Evolutionary conservation across 176 grass and related monocot genomes (phyloP), one percentile per base, ranked within the genome.

Genomic region (Bonia amplexicaulis): DNA sequence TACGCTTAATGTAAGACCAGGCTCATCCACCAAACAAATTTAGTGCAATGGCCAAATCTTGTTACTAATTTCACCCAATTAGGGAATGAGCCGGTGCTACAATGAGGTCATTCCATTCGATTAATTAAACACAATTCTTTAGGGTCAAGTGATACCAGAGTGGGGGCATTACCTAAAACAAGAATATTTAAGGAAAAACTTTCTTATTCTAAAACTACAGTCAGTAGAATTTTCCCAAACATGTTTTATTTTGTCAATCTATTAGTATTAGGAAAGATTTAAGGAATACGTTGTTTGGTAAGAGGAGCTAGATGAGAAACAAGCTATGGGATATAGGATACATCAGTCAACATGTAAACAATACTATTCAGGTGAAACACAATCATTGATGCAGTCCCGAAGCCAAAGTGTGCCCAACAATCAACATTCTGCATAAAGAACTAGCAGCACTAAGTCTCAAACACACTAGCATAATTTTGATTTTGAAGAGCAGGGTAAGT

Each of bases 401-500:
- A 62, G 51, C 12, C 19, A 80, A 39, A 67, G 13, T 9, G 49
- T 80, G 45, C 6, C 61, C 61, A 78, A 55, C 12, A 71, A 19
- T 15, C 60, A 63, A 31, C 23, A 29, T 29, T 46, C 19, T 85
- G 11, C 40, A 58, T 17, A 13, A 33, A 6, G 46, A 19, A 51
- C n/a, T 61, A 71, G 40, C 53, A 58, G 17, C 52, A 22, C 62
- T 23, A 57, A 57, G 4, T n/a, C 33, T 57, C 29, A 23, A 7
- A 19, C 60, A 12, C 19, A 11, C 7, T 49, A 22, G 13, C 41
- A 73, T 7, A 10, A 40, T 52, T 53, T 52, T 74, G 48, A 62
- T 33, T 25, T 58, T 85, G 19, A 51, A 70, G 22, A 77, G 41
- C 51, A 82, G 27, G 72, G 39, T 42, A 88, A 74, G 76, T 77